Evolutionary conservation across 176 grass and related monocot genomes (phyloP).

Genomic region (Lolium multiflorum): DNA sequence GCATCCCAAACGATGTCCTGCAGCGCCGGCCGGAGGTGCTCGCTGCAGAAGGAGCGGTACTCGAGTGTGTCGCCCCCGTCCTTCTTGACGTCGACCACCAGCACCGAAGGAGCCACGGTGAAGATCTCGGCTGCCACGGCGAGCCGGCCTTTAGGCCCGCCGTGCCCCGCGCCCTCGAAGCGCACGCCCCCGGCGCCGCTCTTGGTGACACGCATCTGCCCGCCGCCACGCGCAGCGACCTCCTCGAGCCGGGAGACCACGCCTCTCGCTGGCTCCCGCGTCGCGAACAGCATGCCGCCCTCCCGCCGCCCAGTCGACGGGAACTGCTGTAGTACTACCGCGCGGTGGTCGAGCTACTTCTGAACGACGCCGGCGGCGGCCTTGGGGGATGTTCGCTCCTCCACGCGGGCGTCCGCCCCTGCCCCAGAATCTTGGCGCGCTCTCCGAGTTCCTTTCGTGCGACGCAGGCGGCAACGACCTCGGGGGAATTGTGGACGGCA

Average conservation of each 20-base stretch:
- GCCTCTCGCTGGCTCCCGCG: slow-evolving; percentile 63
- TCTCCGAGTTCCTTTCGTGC: no score
- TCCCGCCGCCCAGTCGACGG: slow-evolving; percentile 33
- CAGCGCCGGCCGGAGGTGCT: slow-evolving; percentile 84
- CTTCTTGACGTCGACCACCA: slow-evolving; percentile 96
- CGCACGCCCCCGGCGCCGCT: slow-evolving; percentile 73
- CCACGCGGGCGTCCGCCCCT: no score
- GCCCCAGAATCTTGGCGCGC: no score
- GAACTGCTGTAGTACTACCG: no score
- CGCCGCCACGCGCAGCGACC: slow-evolving; percentile 67
- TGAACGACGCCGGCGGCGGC: no score
- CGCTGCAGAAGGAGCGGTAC: slow-evolving; percentile 88
- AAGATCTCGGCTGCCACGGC: slow-evolving; percentile 86
- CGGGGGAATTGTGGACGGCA: no score
- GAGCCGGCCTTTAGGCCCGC: slow-evolving; percentile 77
- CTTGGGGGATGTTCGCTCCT: no score
- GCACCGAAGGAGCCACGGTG: slow-evolving; percentile 71
- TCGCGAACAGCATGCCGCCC: slow-evolving; percentile 72
- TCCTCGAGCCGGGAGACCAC: slow-evolving; percentile 79
- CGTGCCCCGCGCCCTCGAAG: slow-evolving; percentile 75
- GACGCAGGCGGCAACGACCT: no score
- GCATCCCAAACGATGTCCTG: slow-evolving; percentile 67
- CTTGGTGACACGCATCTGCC: slow-evolving; percentile 72
- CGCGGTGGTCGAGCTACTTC: no score
- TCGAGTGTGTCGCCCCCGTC: slow-evolving; percentile 76